Base-by-base conservation (phyloP, 73 alveolate species). In the Tetrahymena elliotti region DNA sequence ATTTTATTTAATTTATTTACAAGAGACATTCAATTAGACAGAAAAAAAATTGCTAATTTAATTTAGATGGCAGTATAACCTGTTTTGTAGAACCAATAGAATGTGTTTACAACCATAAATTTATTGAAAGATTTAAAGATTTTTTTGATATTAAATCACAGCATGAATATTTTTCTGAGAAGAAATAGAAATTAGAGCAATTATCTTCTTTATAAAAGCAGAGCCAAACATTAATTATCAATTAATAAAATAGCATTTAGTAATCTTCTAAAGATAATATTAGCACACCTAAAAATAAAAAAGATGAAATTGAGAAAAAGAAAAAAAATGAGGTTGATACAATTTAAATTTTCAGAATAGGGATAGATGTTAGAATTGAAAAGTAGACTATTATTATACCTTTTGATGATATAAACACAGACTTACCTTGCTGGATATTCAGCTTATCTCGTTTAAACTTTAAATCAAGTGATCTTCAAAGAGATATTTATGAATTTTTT, bases 71-170 rank as follows among this genome's bases (percentile, higher is more conserved):
- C 38, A 84, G 93, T 16, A 38, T 94, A 12, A 94, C 93, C 84
- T 35, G 93, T 24, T 94, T 84, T 52, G 33, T 94, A 2, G 96
- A 94, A 24, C 96, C 96, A 10, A 84, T 94, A 12, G 96, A 94
- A 94, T 94, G 96, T 37, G 47, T 35, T 83, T 94, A 94, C 40
- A 53, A 84, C 33, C 47, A 37, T 34, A 52, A 40, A 22, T 84
- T 94, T 33, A 88, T 94, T 33, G 24, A 68, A n/a, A 84, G 93
- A 94, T 94, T 94, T 92, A 36, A 88, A 34, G 94, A 94, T 33
- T 94, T 94, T 52, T 94, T 94, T 35, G 52, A 94, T 84, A 94
- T 94, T 41, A 94, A 94, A 52, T 54, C 53, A 7, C 39, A 84
- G 52, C 39, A 18, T 40, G 96, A 94, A 82, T 84, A 94, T 94